Base-by-base conservation (phyloP, 2,329 filamentous ascomycete genomes). In the Fusarium tuaranense region DNA sequence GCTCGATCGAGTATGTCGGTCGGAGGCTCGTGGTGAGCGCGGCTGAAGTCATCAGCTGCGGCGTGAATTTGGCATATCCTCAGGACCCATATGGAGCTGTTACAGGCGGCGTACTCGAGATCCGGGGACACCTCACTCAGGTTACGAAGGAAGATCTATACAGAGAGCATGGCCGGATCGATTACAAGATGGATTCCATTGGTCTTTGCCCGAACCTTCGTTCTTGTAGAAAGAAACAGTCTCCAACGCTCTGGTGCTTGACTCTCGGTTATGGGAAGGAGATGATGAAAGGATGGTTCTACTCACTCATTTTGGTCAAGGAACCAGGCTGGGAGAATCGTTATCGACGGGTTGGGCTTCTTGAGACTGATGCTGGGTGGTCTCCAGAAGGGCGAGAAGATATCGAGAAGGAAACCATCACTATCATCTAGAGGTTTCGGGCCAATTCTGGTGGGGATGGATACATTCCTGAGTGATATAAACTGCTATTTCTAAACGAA, bases 331-430 rank as follows among this genome's bases (percentile, higher is more conserved):
- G n/a, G 3, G 41, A 22, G 2, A 44, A 44, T 14, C 41, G 41
- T 14, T 44, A 14, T 22, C 41, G 41, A 22, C 12, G 41, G 6
- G 41, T 44, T 44, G 41, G 41, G 12, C 22, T 44, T 14, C 41
- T 44, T 44, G 41, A 44, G 41, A 7, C n/a, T 44, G 41, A 44
- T 13, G 12, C n/a, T 2, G n/a, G 5, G 6, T 44, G 41, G 41
- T 44, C n/a, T 14, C n/a, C 41, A 14, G 41, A 20, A 44, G 12
- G n/a, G 12, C 6, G 7, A 5, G 20, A 44, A 5, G 41, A 22
- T 8, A 14, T 4, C 2, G 1, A 14, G 3, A 44, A 22, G 0
- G 12, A 44, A 14, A 44, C 12, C 1, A 4, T 44, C 7, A 4
- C 6, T 7, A 44, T 41, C 20, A 41, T 30, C 27, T 22, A 22